Base-by-base conservation (phyloP, 2,329 filamentous ascomycete genomes). In the Fusarium staphyleae region DNA sequence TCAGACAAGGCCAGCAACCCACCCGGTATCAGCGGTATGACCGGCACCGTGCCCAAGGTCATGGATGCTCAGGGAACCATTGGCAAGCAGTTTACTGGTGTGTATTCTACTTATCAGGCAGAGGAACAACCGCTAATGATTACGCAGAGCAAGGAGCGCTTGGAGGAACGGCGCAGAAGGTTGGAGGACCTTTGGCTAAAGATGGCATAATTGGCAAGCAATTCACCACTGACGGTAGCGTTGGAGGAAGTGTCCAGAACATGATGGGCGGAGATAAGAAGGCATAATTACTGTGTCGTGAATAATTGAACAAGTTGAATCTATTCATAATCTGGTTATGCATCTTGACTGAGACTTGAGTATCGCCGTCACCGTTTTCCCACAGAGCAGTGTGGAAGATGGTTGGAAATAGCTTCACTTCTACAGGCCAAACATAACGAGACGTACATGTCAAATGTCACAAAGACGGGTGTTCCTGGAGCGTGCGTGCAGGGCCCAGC, bases 61-160 rank as follows among this genome's bases (percentile, higher is more conserved):
- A 72, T 85, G 39, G 82, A 81, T 33, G 77, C 75, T 1, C 69
- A 77, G 1, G 82, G 82, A 5, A 70, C 75, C 0, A 75, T 85
- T 28, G 82, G 82, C 15, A 82, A 80, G 60, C 80, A 84, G 16
- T 85, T 85, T 63, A 85, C 78, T 4, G 76, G 78, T 79, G 66
- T 40, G 69, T 13, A 13, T 10, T 1, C 24, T 0, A 22, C 19
- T 22, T 22, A 22, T 4, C 6, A 22, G n/a, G n/a, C n/a, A 22
- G 19, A 22, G 19, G 19, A 6, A 22, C 6, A 22, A 6, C 6
- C 19, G 19, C 19, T 22, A 6, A 22, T 39, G 10, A n/a, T n/a
- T 1, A 1, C 5, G 2, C 14, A 78, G 76, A 75, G 30, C 66
- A 79, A 5, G 81, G 81, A 14, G 72, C 75, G 0, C 68, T 84